Conservation (phyloP, 2,329 filamentous ascomycete genomes). For the Diplodia sapinea region DNA sequence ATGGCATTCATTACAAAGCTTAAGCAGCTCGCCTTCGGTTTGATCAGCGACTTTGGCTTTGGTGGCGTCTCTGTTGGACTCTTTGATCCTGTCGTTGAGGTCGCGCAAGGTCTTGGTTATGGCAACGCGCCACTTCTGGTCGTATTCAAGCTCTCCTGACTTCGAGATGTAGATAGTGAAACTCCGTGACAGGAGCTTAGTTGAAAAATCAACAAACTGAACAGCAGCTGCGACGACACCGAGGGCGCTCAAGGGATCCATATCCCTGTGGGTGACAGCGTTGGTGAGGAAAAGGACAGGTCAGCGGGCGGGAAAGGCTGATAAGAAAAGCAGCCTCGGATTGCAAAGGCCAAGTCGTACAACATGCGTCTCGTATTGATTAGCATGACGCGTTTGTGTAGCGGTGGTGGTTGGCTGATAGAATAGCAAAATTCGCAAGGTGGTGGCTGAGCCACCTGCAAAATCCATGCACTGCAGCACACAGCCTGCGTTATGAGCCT, state of each 20-base stretch:
- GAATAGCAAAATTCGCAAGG: too few relatives aligned
- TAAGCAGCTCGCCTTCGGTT: not conserved
- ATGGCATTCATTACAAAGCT: conserved; percentile 2
- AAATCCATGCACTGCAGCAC: too few relatives aligned
- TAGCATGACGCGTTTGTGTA: too few relatives aligned
- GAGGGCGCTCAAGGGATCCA: conserved; percentile 7
- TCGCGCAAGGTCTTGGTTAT: not conserved
- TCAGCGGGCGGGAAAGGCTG: not conserved
- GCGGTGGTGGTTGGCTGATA: too few relatives aligned
- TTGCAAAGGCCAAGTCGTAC: not conserved
- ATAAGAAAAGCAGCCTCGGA: not conserved
- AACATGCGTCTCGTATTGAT: not conserved
- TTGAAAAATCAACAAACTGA: conserved; percentile 11
- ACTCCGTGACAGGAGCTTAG: not conserved
- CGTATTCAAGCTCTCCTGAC: not conserved
- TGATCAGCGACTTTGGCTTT: not conserved
- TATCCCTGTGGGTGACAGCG: not conserved
- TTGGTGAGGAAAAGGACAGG: not conserved
- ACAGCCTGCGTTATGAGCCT: too few relatives aligned
- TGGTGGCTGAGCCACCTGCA: too few relatives aligned
- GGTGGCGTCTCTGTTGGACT: not conserved
- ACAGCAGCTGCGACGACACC: conserved; percentile 3
- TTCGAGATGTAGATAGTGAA: not conserved
- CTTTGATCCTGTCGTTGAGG: not conserved
- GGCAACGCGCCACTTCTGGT: not conserved